Evolutionary conservation across 192 early-diverging fungal genomes (phyloP), one percentile per base, ranked within the genome.

Genomic region (Coemansia sp.): DNA sequence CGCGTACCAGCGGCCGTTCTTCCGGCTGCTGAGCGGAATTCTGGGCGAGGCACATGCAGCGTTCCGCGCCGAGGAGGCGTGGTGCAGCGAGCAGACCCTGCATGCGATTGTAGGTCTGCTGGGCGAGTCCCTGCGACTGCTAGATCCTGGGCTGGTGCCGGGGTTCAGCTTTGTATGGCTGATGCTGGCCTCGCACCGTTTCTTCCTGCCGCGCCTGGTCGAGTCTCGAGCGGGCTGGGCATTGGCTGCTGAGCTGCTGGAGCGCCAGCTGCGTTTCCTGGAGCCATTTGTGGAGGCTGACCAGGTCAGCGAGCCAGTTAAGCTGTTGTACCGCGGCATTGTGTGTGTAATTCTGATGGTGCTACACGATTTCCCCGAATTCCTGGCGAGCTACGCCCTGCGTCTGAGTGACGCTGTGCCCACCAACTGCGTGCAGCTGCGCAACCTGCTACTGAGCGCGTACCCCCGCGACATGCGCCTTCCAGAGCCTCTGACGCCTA

Each of bases 361-460:
- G 10, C 74, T 97, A 60, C 95, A 97, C 71, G 97, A 99, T 71
- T 97, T 94, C 71, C 97, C 97, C 14, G 97, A 99, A 78, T 99
- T 97, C 76, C 82, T 99, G 57, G 90, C 93, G 64, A 90, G 89
- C 62, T 92, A 96, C 63, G 92, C 95, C 68, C 91, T 94, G 57
- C 88, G 87, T 48, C 88, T 99, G 67, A 91, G 93, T 66, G 90
- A 97, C 77, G 88, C 92, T 16, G 94, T 99, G 47, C 97, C 97
- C 2, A 75, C 85, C 18, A 83, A 82, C 13, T 99, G 97, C 71
- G 90, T 97, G 54, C 97, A 99, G 73, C 82, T 99, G 23, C 87
- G 95, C 29, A 99, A 99, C 69, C 78, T 99, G 66, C 91, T 99
- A 56, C 83, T 99, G n/a, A 94, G 93, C 59, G 95, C 97, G 3